phyloP scores from a whole-genome alignment of 202 grass and related monocot genomes.

The Schoenoplectus triqueter region DNA sequence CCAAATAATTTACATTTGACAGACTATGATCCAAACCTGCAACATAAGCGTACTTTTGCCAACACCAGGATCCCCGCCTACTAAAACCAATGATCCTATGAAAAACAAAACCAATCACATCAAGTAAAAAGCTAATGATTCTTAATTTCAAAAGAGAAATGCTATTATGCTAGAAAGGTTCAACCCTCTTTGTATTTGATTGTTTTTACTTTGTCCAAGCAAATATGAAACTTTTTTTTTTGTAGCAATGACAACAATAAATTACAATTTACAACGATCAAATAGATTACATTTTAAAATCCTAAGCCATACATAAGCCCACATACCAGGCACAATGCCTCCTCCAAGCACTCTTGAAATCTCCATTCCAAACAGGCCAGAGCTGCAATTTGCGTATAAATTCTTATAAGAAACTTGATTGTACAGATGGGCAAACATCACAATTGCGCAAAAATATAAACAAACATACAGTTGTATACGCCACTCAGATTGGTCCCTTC shows the following conservation, averaged over 20 bases:
- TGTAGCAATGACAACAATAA: not conserved
- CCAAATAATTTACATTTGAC: not conserved
- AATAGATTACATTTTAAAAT: not conserved
- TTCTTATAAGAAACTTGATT: not conserved
- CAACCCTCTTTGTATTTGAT: not conserved
- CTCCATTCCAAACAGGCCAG: conserved; percentile 76
- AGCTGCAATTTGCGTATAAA: conserved; percentile 42
- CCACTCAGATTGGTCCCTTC: conserved; percentile 57
- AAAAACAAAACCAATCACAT: conserved; percentile 17
- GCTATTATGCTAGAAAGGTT: not conserved
- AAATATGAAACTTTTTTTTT: not conserved
- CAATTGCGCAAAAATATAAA: not conserved
- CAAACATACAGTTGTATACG: conserved; percentile 76
- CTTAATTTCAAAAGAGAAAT: not conserved
- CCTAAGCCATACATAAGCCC: not conserved
- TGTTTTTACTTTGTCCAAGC: not conserved
- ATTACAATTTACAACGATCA: not conserved
- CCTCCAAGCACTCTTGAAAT: conserved; percentile 81
- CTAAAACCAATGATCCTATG: conserved; percentile 90
- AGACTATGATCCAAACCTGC: conserved; percentile 56
- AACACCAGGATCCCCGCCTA: conserved; percentile 95
- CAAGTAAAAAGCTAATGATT: not conserved
- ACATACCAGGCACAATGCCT: conserved; percentile 87
- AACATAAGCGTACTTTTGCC: conserved; percentile 97
- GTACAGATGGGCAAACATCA: not conserved